Evolutionary conservation across 495 filamentous ascomycete species (phyloP).

Genomic region (Trichoderma virens): DNA sequence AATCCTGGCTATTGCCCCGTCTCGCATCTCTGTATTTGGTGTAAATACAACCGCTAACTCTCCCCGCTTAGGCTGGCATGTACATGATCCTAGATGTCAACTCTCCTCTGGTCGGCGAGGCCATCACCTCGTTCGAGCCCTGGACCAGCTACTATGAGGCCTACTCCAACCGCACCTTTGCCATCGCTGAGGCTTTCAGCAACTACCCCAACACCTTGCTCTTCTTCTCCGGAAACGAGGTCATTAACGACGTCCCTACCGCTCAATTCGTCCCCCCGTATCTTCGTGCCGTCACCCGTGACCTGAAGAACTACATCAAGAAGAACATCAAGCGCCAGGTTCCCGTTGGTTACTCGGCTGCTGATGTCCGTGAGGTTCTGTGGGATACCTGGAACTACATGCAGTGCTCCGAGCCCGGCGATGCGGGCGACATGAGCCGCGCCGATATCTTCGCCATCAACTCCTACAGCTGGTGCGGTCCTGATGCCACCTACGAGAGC

Average conservation of each 20-base stretch:
- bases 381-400: conserved; percentile 78
- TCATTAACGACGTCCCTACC: conserved; percentile 63
- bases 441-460: conserved; percentile 91
- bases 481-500: conserved; percentile 55
- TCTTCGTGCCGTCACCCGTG: conserved; percentile 66
- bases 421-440: conserved; percentile 53
- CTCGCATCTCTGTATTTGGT: neutral
- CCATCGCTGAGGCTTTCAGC: conserved; percentile 90
- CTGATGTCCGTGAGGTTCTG: conserved; percentile 75
- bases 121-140: conserved; percentile 63
- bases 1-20: too few relatives aligned
- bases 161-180: conserved; percentile 81
- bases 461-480: conserved; percentile 90
- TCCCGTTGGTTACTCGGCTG: conserved; percentile 90
- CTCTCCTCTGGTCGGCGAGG: conserved; percentile 72
- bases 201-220: conserved; percentile 82
- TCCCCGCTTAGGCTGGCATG: conserved; percentile 34
- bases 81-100: conserved; percentile 79
- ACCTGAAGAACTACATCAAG: conserved; percentile 81
- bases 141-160: conserved; percentile 59
- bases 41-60: neutral
- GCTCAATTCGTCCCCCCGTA: conserved; percentile 55
- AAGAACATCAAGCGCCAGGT: conserved; percentile 61
- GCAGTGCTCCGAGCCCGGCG: conserved; percentile 64
- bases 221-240: conserved; percentile 92